These are phyloP conservation scores for Salix dunnii DNA, from an alignment of 345 rosid species.

Conservation along the genomic window DNA sequence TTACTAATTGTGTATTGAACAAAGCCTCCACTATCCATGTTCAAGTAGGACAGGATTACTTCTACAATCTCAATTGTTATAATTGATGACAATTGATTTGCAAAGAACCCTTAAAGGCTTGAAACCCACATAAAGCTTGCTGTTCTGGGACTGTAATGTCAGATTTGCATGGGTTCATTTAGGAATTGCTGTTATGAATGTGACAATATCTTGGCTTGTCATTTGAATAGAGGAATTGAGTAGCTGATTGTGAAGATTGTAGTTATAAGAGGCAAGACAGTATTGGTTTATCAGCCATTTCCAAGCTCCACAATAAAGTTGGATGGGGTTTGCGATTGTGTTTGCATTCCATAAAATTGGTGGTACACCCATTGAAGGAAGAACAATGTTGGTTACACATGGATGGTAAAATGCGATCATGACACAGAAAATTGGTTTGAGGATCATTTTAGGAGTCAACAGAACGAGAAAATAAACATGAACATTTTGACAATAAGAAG, in stretches of 20 bases:
- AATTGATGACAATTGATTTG: not conserved
- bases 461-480: not conserved
- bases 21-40: not conserved
- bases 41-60: not conserved
- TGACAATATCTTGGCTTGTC: not conserved
- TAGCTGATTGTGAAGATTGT: not conserved
- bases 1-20: not conserved
- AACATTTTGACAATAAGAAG: not conserved
- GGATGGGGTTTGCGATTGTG: not conserved
- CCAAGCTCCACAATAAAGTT: not conserved
- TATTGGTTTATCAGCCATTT: not conserved
- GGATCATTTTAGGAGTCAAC: not conserved
- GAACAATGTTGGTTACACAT: not conserved
- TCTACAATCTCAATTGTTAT: not conserved
- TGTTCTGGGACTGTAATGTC: not conserved
- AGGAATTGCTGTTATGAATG: not conserved
- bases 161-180: not conserved
- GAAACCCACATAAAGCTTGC: not conserved
- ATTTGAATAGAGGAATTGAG: not conserved
- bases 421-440: not conserved
- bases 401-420: not conserved
- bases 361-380: not conserved
- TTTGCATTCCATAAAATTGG: not conserved
- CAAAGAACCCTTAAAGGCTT: not conserved
- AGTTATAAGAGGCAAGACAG: not conserved